Evolutionary conservation across 2,329 filamentous ascomycete species (phyloP).

Genomic region (Didymella glomerata): DNA sequence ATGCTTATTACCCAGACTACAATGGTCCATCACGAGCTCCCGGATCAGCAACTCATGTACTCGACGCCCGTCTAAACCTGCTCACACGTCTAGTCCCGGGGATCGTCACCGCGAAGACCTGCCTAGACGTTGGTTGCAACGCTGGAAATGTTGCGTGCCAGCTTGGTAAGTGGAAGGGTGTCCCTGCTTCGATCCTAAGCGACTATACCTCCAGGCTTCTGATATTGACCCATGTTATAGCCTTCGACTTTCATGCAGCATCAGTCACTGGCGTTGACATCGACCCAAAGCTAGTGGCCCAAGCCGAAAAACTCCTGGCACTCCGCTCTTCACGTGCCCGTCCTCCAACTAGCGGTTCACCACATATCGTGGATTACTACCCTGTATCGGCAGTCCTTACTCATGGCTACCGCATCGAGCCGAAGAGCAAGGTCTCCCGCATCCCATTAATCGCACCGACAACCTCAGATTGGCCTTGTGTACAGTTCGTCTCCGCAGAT

Average conservation of each 20-base stretch:
- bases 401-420: slow-evolving; percentile 45
- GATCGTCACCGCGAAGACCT: slow-evolving; percentile 46
- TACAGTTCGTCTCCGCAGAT: slow-evolving; percentile 47
- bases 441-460: slow-evolving; percentile 27
- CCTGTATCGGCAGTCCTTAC: slow-evolving; percentile 48
- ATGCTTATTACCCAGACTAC: slow-evolving; percentile 44
- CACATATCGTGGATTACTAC: slow-evolving; percentile 43
- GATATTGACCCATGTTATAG: slow-evolving; percentile 44
- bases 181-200: slow-evolving; percentile 27
- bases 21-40: slow-evolving; percentile 48
- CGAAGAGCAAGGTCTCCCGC: slow-evolving; percentile 26
- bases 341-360: slow-evolving; percentile 29
- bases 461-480: slow-evolving; percentile 34
- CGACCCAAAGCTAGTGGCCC: slow-evolving; percentile 47
- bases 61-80: slow-evolving; percentile 49
- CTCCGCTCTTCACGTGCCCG: slow-evolving; percentile 49
- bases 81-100: slow-evolving; percentile 45
- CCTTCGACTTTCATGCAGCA: slow-evolving; percentile 48
- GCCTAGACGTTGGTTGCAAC: slow-evolving; percentile 54
- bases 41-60: slow-evolving; percentile 49
- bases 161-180: slow-evolving; percentile 47
- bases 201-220: slow-evolving; percentile 20
- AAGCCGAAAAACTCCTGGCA: slow-evolving; percentile 49
- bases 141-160: slow-evolving; percentile 50
- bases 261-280: slow-evolving; percentile 53